These are phyloP conservation scores for Exidia glandulosa DNA, from an alignment of 768 basidiomycete genomes.

Conservation along the genomic window DNA sequence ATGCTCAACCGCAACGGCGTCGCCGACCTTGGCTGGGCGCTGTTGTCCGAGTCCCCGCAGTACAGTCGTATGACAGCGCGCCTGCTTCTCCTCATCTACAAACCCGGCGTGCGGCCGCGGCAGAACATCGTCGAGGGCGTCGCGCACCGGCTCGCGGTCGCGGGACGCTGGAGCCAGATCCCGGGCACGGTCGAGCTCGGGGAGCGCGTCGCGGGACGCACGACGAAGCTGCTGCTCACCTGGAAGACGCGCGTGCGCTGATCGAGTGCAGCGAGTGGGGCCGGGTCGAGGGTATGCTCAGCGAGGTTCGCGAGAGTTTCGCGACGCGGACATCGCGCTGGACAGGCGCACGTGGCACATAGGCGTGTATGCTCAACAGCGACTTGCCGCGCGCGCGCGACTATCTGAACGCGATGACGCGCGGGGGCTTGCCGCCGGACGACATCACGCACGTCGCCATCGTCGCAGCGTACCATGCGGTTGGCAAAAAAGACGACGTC, in stretches of 20 bases:
- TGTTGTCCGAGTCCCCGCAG: slow-evolving; percentile 24
- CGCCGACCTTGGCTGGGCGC: neutral
- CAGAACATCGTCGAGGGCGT: slow-evolving; percentile 49
- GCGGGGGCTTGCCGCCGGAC: slow-evolving; percentile 42
- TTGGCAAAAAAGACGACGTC: slow-evolving; percentile 48
- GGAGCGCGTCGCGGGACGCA: slow-evolving; percentile 24
- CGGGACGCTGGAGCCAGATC: slow-evolving; percentile 40
- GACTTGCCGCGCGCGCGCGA: slow-evolving; percentile 46
- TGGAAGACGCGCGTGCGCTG: slow-evolving; percentile 56
- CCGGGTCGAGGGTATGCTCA: slow-evolving; percentile 34
- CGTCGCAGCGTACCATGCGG: slow-evolving; percentile 42
- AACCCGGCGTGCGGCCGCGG: slow-evolving; percentile 38
- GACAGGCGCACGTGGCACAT: slow-evolving; percentile 58
- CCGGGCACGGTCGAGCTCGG: slow-evolving; percentile 38
- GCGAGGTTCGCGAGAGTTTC: slow-evolving; percentile 45
- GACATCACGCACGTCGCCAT: slow-evolving; percentile 50
- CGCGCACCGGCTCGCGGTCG: slow-evolving; percentile 35
- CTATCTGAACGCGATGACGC: slow-evolving; percentile 45
- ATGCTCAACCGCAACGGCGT: neutral
- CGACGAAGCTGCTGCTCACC: slow-evolving; percentile 50
- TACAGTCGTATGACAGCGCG: slow-evolving; percentile 27
- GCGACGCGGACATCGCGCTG: slow-evolving; percentile 32
- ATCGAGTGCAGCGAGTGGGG: slow-evolving; percentile 42
- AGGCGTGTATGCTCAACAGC: slow-evolving; percentile 58
- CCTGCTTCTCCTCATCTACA: slow-evolving; percentile 36